A percentile compares a stretch with the other conserved stretches of the same genome.
Conservation (phyloP, 768 basidiomycete genomes). For the Lentinula sp. region DNA sequence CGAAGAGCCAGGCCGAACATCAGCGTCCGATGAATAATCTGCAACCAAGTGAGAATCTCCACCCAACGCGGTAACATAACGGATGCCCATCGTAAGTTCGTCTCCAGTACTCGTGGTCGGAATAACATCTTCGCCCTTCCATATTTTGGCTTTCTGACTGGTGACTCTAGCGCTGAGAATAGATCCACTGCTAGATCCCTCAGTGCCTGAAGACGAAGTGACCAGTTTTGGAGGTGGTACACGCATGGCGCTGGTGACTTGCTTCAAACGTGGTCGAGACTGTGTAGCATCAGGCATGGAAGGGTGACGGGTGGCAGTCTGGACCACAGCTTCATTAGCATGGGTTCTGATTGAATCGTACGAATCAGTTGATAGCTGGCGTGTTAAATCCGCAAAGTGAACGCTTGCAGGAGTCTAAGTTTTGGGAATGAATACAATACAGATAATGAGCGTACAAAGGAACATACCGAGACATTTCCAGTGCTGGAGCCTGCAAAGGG, state of each 20-base stretch:
- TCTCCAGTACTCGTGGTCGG: constrained; percentile 44
- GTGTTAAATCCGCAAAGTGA: constrained; percentile 31
- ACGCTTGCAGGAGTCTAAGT: constrained; percentile 28
- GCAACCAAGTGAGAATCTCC: constrained; percentile 13
- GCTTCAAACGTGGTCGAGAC: constrained; percentile 57
- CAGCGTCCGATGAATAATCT: constrained; percentile 5
- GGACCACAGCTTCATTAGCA: constrained; percentile 38
- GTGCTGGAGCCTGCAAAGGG: constrained; percentile 35
- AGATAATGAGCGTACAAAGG: constrained; percentile 39
- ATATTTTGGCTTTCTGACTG: constrained; percentile 64
- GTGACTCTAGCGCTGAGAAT: constrained; percentile 35
- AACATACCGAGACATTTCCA: constrained; percentile 36
- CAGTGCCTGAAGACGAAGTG: constrained; percentile 21
- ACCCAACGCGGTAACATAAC: constrained; percentile 66
- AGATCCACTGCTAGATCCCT: constrained; percentile 8
- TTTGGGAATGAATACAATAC: constrained; percentile 21
- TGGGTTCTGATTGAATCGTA: constrained; percentile 27
- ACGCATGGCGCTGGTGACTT: constrained; percentile 62
- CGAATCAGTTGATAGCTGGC: constrained; percentile 29
- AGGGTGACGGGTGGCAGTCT: constrained; percentile 30
- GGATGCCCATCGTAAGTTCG: constrained; percentile 62
- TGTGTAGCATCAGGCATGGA: constrained; percentile 3
- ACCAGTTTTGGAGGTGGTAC: constrained; percentile 55
- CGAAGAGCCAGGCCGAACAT: constrained; percentile 16
- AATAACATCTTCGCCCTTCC: constrained; percentile 22